Percentiles rank a stretch among this genome's conserved stretches.
Evolutionary conservation across 805 yeast species (phyloP).

Genomic region (Nakazawaea siamensis): DNA sequence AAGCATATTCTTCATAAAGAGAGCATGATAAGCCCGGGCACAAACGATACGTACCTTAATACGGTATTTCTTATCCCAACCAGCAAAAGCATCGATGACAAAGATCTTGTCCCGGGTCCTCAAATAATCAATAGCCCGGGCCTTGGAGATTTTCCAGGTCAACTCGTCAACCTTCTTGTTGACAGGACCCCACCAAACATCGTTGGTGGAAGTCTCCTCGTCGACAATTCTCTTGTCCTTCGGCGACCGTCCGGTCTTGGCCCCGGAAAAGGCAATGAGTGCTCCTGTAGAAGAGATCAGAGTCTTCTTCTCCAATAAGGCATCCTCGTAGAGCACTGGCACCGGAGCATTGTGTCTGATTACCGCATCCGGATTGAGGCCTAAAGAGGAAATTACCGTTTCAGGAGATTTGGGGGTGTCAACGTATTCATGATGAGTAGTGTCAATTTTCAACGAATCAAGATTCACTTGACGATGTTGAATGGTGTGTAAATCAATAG

Average conservation of each 20-base stretch:
- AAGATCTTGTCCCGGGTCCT: conserved; percentile 92
- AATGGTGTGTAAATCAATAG: conserved; percentile 24
- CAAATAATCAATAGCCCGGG: conserved; percentile 93
- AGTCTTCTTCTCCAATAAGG: conserved; percentile 81
- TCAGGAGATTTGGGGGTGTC: conserved; percentile 15
- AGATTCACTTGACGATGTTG: conserved; percentile 19
- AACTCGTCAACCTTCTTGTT: conserved; percentile 89
- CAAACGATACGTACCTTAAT: conserved; percentile 92
- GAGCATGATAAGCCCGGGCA: conserved; percentile 97
- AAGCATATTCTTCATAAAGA: conserved; percentile 97
- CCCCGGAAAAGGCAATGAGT: conserved; percentile 89
- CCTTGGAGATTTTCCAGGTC: conserved; percentile 92
- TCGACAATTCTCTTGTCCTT: conserved; percentile 97
- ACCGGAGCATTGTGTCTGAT: conserved; percentile 90
- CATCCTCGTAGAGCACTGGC: conserved; percentile 92
- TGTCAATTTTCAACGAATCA: conserved; percentile 13
- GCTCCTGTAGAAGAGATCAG: conserved; percentile 93
- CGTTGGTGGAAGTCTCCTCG: conserved; percentile 73
- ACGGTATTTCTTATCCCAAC: conserved; percentile 98
- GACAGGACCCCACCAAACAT: conserved; percentile 99
- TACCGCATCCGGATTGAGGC: conserved; percentile 51
- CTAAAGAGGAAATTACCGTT: conserved; percentile 26
- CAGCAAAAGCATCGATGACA: conserved; percentile 95
- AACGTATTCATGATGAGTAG: conserved; percentile 2
- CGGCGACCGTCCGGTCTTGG: conserved; percentile 97